Percentiles rank a stretch among this genome's conserved stretches.
These are phyloP conservation scores for Entomortierella beljakovae DNA, from an alignment of 192 early-diverging fungal genomes.

Conservation along the genomic window DNA sequence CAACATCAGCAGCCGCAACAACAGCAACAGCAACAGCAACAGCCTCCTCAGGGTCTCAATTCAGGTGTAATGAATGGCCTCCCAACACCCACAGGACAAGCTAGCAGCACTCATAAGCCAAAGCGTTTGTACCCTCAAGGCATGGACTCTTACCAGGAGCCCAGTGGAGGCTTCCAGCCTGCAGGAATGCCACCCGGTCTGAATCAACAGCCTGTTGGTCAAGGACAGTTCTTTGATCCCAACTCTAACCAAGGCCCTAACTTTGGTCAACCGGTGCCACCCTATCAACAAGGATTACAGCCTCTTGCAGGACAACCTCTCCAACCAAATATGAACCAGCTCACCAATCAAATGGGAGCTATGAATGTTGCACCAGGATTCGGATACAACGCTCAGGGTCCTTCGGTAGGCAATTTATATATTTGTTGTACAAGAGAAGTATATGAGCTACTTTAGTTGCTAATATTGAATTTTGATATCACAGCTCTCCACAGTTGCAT, in stretches of 20 bases:
- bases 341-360: constrained; percentile 16
- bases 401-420: constrained; percentile 8
- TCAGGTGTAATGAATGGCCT: constrained; percentile 16
- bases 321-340: constrained; percentile 18
- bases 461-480: background rate
- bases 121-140: constrained; percentile 68
- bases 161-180: constrained; percentile 45
- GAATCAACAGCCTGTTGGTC: constrained; percentile 15
- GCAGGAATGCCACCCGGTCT: constrained; percentile 9
- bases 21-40: constrained; percentile 10
- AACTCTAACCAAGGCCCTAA: constrained; percentile 38
- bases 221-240: constrained; percentile 45
- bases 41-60: constrained; percentile 12
- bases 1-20: constrained; percentile 13
- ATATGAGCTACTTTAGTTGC: background rate
- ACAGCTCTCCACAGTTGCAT: constrained; percentile 49
- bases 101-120: constrained; percentile 39
- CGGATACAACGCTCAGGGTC: constrained; percentile 10
- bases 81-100: constrained; percentile 22
- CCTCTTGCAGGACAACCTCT: constrained; percentile 29
- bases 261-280: constrained; percentile 23
- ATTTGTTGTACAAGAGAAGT: background rate
- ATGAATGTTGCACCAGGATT: constrained; percentile 30
- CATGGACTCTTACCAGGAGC: constrained; percentile 57
- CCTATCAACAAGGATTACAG: constrained; percentile 35